A percentile compares a stretch with the other conserved stretches of the same genome.
Evolutionary conservation across 2,329 filamentous ascomycete species (phyloP).

Genomic region (Orbilia javanica): DNA sequence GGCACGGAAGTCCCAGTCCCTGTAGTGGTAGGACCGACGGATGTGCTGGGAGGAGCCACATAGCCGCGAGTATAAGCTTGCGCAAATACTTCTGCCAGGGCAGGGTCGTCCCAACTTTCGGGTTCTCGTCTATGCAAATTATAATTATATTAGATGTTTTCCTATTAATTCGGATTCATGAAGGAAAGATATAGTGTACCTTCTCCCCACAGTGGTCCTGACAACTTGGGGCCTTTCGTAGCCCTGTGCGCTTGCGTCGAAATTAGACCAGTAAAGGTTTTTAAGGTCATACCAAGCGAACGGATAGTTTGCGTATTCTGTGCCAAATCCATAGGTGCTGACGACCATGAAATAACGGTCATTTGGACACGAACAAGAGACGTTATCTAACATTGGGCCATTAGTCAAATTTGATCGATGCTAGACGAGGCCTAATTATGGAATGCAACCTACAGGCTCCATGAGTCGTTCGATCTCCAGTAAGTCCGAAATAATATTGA

Average conservation of each 20-base stretch:
- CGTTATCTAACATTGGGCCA: slow-evolving; percentile 6
- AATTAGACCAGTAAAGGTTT: slow-evolving; percentile 15
- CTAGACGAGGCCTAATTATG: neutral
- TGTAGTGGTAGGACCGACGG: neutral
- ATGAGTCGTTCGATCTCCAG: slow-evolving; percentile 15
- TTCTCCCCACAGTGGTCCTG: slow-evolving; percentile 28
- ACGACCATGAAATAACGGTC: slow-evolving; percentile 43
- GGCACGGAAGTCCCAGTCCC: neutral
- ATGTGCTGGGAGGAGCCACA: slow-evolving; percentile 15
- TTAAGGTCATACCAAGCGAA: slow-evolving; percentile 35
- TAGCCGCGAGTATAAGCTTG: slow-evolving; percentile 38
- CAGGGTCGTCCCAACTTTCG: slow-evolving; percentile 30
- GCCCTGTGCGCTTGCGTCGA: slow-evolving; percentile 16
- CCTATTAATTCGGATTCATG: neutral
- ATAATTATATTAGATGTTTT: neutral
- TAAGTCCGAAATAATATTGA: slow-evolving; percentile 40
- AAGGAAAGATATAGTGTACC: neutral
- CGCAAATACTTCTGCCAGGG: slow-evolving; percentile 32
- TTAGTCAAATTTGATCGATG: neutral
- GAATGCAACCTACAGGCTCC: slow-evolving; percentile 21
- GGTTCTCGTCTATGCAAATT: slow-evolving; percentile 7
- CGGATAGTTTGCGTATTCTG: slow-evolving; percentile 21
- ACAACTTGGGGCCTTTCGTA: slow-evolving; percentile 41
- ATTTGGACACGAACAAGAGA: slow-evolving; percentile 40
- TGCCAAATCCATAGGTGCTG: slow-evolving; percentile 37